A percentile compares a stretch with the other conserved stretches of the same genome.
These are phyloP conservation scores for Rhododendron ovatum DNA, from an alignment of 148 eudicot species.

Conservation along the genomic window DNA sequence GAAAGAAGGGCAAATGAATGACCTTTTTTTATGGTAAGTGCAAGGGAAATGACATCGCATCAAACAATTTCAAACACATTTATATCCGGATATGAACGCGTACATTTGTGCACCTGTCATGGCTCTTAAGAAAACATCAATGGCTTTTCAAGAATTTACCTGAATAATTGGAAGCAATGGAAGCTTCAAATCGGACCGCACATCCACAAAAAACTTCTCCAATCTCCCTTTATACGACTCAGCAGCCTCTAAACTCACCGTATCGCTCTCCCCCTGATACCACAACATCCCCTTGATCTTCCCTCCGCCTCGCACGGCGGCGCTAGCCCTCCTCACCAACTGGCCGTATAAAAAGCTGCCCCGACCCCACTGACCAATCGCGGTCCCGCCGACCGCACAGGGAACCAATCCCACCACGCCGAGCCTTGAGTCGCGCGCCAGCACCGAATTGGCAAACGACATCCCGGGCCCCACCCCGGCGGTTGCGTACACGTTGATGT, in stretches of 20 bases:
- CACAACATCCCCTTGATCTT: constrained; percentile 27
- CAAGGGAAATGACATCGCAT: too few relatives aligned
- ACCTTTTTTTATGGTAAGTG: too few relatives aligned
- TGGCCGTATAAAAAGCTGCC: background rate
- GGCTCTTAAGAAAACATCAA: background rate
- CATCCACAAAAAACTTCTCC: constrained; percentile 15
- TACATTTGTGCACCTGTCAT: background rate
- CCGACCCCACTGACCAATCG: constrained; percentile 23
- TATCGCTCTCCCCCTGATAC: constrained; percentile 46
- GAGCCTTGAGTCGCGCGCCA: background rate
- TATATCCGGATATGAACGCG: background rate
- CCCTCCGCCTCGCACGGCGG: constrained; percentile 27
- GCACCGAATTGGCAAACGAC: constrained; percentile 28
- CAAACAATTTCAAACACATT: background rate
- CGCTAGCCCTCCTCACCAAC: constrained; percentile 16
- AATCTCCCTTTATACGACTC: constrained; percentile 7
- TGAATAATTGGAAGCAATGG: background rate
- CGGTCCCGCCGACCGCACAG: constrained; percentile 41
- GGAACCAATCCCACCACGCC: constrained; percentile 33
- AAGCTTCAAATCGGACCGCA: constrained; percentile 20
- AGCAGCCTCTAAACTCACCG: constrained; percentile 14
- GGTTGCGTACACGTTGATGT: constrained; percentile 19
- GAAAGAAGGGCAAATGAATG: too few relatives aligned
- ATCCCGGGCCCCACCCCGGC: constrained; percentile 45
- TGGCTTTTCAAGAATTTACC: background rate